These are phyloP conservation scores for Crassisporium funariophilum DNA, from an alignment of 768 basidiomycete genomes.

Conservation along the genomic window DNA sequence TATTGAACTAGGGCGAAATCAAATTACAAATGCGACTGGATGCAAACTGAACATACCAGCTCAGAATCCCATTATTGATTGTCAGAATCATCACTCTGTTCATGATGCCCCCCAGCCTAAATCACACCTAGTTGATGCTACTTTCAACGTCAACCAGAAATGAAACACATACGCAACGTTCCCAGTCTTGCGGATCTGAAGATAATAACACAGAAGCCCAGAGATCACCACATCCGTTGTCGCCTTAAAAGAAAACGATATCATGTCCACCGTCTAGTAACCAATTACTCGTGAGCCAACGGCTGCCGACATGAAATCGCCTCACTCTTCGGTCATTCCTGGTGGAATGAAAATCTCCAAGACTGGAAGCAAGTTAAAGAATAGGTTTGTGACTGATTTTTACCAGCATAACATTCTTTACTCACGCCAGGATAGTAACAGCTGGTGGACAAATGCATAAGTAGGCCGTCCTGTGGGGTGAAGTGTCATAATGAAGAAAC, in stretches of 20 bases:
- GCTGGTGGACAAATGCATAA: too few species aligned
- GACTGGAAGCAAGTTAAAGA: too few species aligned
- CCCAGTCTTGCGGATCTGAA: slow-evolving; percentile 14
- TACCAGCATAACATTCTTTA: too few species aligned
- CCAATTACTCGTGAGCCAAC: background rate
- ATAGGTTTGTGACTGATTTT: too few species aligned
- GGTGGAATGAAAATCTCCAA: too few species aligned
- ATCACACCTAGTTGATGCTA: too few species aligned
- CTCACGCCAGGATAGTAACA: too few species aligned
- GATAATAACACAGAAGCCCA: slow-evolving; percentile 9
- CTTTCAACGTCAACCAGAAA: too few species aligned
- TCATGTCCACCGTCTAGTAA: background rate
- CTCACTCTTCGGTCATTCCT: too few species aligned
- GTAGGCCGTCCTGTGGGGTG: too few species aligned
- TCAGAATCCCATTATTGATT: slow-evolving; percentile 13
- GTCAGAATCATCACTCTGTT: slow-evolving; percentile 14
- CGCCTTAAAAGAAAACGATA: slow-evolving; percentile 6
- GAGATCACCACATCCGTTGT: slow-evolving; percentile 10
- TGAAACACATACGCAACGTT: slow-evolving; percentile 8
- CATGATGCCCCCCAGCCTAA: slow-evolving; percentile 2
- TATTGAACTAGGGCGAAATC: slow-evolving; percentile 6
- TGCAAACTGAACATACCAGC: slow-evolving; percentile 6
- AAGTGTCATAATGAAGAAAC: too few species aligned
- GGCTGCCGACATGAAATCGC: too few species aligned
- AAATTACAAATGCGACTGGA: background rate